phyloP scores from a whole-genome alignment of 345 rosid genomes.

The Pugionium cornutum region DNA sequence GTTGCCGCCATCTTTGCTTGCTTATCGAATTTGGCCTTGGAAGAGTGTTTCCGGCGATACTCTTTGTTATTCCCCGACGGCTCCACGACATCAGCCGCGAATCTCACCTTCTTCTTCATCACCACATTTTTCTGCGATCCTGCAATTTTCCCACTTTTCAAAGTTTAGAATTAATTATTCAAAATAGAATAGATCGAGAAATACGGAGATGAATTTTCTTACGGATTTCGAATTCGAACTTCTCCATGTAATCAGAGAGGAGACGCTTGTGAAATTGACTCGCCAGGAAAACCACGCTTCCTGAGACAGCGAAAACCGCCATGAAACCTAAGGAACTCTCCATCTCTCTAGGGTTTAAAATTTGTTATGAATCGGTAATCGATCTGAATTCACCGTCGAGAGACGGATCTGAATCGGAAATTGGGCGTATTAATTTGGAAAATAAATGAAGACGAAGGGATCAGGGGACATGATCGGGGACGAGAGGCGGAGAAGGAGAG shows the following conservation, averaged over 20 bases:
- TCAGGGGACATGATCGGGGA: constrained; percentile 33
- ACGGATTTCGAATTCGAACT: constrained; percentile 61
- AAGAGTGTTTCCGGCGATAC: constrained; percentile 49
- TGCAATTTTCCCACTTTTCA: neutral
- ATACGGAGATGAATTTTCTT: constrained; percentile 10
- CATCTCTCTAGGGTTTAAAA: constrained; percentile 36
- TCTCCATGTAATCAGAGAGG: constrained; percentile 76
- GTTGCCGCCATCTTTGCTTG: constrained; percentile 33
- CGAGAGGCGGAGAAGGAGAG: constrained; percentile 31
- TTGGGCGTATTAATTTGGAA: neutral
- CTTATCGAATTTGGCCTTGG: constrained; percentile 23
- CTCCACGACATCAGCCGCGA: constrained; percentile 77
- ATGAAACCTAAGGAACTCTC: constrained; percentile 55
- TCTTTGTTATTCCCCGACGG: constrained; percentile 66
- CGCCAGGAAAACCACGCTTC: constrained; percentile 73
- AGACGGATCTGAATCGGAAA: constrained; percentile 7
- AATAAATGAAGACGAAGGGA: neutral
- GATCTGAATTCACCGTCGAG: neutral
- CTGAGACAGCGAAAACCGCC: constrained; percentile 86
- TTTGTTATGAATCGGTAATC: too few relatives aligned
- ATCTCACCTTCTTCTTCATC: constrained; percentile 69
- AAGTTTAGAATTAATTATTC: too few relatives aligned
- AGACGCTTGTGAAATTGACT: constrained; percentile 70
- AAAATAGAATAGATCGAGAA: constrained; percentile 1
- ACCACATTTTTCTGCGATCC: constrained; percentile 34